Conservation (phyloP, 352 stramenopile species). For the Phytophthora quininea region DNA sequence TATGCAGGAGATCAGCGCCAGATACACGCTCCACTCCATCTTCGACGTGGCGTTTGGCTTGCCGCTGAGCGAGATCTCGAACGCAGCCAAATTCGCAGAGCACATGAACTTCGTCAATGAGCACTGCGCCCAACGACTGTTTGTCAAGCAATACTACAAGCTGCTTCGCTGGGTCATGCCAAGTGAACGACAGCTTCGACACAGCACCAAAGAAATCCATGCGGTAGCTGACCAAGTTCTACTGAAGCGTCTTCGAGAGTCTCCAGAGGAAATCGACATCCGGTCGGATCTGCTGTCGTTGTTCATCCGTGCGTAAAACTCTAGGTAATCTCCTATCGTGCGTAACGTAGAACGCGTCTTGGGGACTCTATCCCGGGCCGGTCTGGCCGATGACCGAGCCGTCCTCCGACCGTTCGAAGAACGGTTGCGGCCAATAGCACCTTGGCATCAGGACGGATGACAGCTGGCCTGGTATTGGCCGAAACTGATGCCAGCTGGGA, state of each 20-base stretch:
- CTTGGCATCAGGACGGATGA: too few species aligned
- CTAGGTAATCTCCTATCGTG: too few species aligned
- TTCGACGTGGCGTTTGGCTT: constrained; percentile 68
- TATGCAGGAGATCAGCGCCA: constrained; percentile 56
- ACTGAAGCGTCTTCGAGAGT: constrained; percentile 40
- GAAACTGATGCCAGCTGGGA: too few species aligned
- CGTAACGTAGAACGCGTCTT: too few species aligned
- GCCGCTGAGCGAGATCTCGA: constrained; percentile 36
- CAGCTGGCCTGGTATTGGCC: too few species aligned
- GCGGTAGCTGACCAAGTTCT: constrained; percentile 57
- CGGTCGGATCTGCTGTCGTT: constrained; percentile 58
- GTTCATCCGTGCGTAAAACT: constrained; percentile 39
- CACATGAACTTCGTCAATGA: constrained; percentile 65
- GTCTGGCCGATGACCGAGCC: too few species aligned
- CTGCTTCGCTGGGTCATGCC: constrained; percentile 61
- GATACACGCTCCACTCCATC: constrained; percentile 63
- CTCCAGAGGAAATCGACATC: constrained; percentile 28
- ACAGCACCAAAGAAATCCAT: constrained; percentile 31
- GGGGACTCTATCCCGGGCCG: too few species aligned
- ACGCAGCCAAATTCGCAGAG: constrained; percentile 40
- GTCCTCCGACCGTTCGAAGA: too few species aligned
- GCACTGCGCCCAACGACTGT: constrained; percentile 58
- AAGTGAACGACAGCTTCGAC: constrained; percentile 52
- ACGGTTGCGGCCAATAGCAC: too few species aligned
- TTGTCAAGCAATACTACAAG: constrained; percentile 75